Percentiles rank a stretch among this genome's conserved stretches.
phyloP scores from a whole-genome alignment of 352 stramenopile species.

The Albugo laibachii region DNA sequence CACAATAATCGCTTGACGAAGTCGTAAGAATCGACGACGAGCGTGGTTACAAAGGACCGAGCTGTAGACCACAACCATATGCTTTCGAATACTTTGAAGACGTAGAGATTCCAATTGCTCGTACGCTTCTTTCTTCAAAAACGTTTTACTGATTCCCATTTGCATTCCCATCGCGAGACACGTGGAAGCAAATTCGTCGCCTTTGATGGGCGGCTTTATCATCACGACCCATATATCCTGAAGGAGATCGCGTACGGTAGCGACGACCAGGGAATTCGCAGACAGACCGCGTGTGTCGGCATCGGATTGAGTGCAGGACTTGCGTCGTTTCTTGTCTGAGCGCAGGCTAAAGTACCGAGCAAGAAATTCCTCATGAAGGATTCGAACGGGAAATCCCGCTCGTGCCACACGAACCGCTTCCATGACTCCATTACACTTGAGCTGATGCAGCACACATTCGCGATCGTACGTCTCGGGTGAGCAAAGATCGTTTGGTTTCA shows the following conservation, averaged over 20 bases:
- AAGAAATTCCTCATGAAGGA: constrained; percentile 55
- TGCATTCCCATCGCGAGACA: constrained; percentile 62
- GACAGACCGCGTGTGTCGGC: constrained; percentile 22
- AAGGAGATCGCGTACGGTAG: constrained; percentile 56
- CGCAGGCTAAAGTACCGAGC: constrained; percentile 57
- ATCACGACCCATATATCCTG: constrained; percentile 80
- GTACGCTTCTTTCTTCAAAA: constrained; percentile 83
- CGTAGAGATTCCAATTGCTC: constrained; percentile 83
- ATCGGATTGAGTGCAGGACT: constrained; percentile 9
- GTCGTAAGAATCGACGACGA: constrained; percentile 32
- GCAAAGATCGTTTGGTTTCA: constrained; percentile 78
- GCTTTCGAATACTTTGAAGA: constrained; percentile 27
- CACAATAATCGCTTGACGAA: constrained; percentile 23
- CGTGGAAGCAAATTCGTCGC: constrained; percentile 34
- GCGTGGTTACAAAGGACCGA: constrained; percentile 36
- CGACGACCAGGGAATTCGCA: constrained; percentile 9
- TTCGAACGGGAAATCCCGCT: constrained; percentile 62
- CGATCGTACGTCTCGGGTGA: constrained; percentile 31
- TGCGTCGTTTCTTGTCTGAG: constrained; percentile 13
- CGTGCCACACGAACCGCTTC: constrained; percentile 72
- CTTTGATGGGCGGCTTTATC: constrained; percentile 62
- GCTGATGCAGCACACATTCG: constrained; percentile 59
- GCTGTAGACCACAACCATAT: constrained; percentile 63
- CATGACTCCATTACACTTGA: constrained; percentile 74
- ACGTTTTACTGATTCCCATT: constrained; percentile 92